phyloP scores from a whole-genome alignment of 2,329 filamentous ascomycete genomes.

The Lachnellula hyalina region DNA sequence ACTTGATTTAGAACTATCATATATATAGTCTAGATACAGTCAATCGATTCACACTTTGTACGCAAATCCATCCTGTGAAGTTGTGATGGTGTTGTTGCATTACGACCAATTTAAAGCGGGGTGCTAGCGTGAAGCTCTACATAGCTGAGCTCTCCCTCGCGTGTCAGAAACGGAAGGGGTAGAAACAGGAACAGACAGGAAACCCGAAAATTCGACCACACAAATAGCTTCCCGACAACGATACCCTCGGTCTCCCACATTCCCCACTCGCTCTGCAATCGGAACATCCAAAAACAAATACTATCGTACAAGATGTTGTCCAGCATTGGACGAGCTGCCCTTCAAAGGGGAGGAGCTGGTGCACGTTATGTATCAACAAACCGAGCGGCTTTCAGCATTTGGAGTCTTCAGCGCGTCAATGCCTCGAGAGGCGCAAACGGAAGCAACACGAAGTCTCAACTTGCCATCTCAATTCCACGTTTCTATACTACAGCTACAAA shows the following conservation, averaged over 20 bases:
- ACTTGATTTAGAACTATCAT: no score
- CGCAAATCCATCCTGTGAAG: neutral
- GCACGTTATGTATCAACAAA: slow-evolving; percentile 22
- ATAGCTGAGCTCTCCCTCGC: slow-evolving; percentile 11
- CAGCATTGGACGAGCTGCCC: slow-evolving; percentile 28
- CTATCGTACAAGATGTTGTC: slow-evolving; percentile 27
- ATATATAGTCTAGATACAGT: no score
- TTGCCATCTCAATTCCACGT: slow-evolving; percentile 8
- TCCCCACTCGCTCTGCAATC: slow-evolving; percentile 1
- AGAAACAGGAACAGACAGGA: slow-evolving; percentile 7
- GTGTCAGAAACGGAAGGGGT: slow-evolving; percentile 19
- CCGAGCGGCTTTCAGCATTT: slow-evolving; percentile 19
- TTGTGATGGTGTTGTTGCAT: neutral
- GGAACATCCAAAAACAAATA: neutral
- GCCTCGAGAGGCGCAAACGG: slow-evolving; percentile 11
- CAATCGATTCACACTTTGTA: no score
- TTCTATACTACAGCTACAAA: slow-evolving; percentile 26
- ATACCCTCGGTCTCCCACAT: slow-evolving; percentile 5
- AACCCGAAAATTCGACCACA: neutral
- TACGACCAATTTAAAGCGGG: neutral
- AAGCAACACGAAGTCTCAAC: slow-evolving; percentile 8
- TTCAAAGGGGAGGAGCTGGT: slow-evolving; percentile 21
- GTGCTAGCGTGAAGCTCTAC: neutral
- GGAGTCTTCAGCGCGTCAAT: slow-evolving; percentile 24
- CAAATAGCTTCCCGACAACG: neutral